These are phyloP conservation scores for Aspergillus pseudonomiae DNA, from an alignment of 2,329 filamentous ascomycete genomes.

Conservation along the genomic window DNA sequence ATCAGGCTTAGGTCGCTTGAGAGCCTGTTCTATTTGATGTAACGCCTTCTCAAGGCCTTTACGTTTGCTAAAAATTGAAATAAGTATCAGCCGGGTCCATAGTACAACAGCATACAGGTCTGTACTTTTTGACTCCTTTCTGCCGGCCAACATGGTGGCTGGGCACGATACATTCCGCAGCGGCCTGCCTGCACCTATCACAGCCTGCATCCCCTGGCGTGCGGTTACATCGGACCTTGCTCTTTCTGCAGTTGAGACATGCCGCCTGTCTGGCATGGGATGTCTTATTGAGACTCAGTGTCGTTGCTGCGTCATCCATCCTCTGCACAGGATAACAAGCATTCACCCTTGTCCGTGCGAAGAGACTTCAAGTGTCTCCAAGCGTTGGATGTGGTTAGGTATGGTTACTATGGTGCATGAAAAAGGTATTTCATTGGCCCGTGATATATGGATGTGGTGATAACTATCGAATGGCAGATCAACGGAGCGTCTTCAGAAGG, in stretches of 20 bases:
- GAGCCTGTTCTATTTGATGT: conserved; percentile 72
- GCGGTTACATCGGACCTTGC: conserved; percentile 70
- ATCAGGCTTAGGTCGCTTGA: conserved; percentile 58
- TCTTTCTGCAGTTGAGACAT: conserved; percentile 66
- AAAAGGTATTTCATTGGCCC: background rate
- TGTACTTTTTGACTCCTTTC: conserved; percentile 77
- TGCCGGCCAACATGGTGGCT: conserved; percentile 73
- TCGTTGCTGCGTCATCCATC: conserved; percentile 15
- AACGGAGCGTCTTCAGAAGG: background rate
- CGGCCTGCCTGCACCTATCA: conserved; percentile 62
- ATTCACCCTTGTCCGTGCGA: background rate
- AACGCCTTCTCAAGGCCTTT: conserved; percentile 75
- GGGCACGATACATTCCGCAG: conserved; percentile 67
- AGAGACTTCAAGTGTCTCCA: background rate
- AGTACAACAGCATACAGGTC: background rate
- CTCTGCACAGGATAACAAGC: background rate
- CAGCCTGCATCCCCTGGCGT: conserved; percentile 57
- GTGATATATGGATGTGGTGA: background rate
- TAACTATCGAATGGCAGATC: background rate
- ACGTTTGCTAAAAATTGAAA: conserved; percentile 60
- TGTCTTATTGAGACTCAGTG: conserved; percentile 12
- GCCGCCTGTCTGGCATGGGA: conserved; percentile 48
- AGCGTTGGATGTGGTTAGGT: background rate
- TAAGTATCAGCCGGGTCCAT: conserved; percentile 14
- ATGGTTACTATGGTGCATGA: background rate